Conservation (phyloP, 805 yeast genomes). For the Clavispora vitiphila region DNA sequence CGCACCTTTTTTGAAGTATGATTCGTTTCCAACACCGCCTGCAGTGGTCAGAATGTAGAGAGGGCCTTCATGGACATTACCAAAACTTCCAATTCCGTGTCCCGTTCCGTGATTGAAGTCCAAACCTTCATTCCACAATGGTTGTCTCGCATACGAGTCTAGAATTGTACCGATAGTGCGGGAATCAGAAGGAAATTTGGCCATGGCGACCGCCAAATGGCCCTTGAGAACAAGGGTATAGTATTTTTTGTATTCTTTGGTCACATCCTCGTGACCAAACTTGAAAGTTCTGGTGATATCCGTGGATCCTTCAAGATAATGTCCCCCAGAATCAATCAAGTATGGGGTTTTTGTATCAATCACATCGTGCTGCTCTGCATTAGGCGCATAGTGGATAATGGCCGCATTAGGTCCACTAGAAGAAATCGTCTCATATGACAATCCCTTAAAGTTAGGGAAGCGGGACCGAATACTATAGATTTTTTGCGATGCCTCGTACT, state of each 20-base stretch:
- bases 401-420: constrained; percentile 75
- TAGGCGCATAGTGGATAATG: constrained; percentile 71
- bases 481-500: constrained; percentile 61
- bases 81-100: constrained; percentile 91
- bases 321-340: constrained; percentile 87
- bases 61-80: constrained; percentile 94
- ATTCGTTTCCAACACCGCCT: constrained; percentile 46
- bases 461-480: constrained; percentile 51
- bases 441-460: constrained; percentile 53
- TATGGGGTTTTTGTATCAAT: constrained; percentile 68
- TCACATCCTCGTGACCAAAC: constrained; percentile 37
- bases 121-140: constrained; percentile 74
- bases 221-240: constrained; percentile 90
- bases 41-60: constrained; percentile 65
- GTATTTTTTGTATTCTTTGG: constrained; percentile 49
- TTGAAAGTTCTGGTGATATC: constrained; percentile 90
- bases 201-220: constrained; percentile 77
- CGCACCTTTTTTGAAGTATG: constrained; percentile 52
- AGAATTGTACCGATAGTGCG: constrained; percentile 71
- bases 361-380: constrained; percentile 48
- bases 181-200: constrained; percentile 60
- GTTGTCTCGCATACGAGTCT: constrained; percentile 80
- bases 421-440: constrained; percentile 73
- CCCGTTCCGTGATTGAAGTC: constrained; percentile 95
- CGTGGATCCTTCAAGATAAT: constrained; percentile 90